These are phyloP conservation scores for Aegilops speltoides DNA, from an alignment of 176 grass and related monocot species.

Conservation along the genomic window DNA sequence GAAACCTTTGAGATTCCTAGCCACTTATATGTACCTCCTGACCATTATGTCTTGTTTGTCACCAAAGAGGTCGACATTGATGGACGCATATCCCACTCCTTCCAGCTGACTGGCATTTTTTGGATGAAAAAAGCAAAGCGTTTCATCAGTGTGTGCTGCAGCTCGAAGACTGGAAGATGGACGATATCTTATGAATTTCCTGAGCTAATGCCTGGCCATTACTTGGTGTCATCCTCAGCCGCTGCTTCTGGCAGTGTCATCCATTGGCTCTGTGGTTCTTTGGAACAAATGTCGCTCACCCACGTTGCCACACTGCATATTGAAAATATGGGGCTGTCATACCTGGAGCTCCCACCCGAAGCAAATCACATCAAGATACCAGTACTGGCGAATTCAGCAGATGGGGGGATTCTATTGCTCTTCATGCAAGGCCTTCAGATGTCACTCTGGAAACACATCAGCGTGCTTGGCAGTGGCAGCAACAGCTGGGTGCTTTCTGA, in stretches of 20 bases:
- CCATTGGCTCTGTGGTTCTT: constrained; percentile 24
- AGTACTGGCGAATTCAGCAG: constrained; percentile 3
- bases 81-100: background rate
- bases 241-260: constrained; percentile 19
- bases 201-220: constrained; percentile 22
- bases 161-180: constrained; percentile 16
- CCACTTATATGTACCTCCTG: background rate
- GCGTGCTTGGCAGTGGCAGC: background rate
- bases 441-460: constrained; percentile 33
- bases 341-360: constrained; percentile 31
- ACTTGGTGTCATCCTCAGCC: constrained; percentile 15
- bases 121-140: background rate
- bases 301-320: constrained; percentile 18
- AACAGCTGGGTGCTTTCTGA: constrained; percentile 18
- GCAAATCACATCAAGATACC: background rate
- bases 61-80: background rate
- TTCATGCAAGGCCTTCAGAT: constrained; percentile 30
- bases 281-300: constrained; percentile 1
- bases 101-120: constrained; percentile 16
- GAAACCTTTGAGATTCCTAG: background rate
- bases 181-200: background rate
- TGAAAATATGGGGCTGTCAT: background rate
- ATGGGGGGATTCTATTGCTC: constrained; percentile 16
- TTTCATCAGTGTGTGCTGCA: background rate
- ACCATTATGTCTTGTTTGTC: constrained; percentile 25